Evolutionary conservation across 176 grass and related monocot genomes (phyloP).

Genomic region (Aegilops sharonensis): DNA sequence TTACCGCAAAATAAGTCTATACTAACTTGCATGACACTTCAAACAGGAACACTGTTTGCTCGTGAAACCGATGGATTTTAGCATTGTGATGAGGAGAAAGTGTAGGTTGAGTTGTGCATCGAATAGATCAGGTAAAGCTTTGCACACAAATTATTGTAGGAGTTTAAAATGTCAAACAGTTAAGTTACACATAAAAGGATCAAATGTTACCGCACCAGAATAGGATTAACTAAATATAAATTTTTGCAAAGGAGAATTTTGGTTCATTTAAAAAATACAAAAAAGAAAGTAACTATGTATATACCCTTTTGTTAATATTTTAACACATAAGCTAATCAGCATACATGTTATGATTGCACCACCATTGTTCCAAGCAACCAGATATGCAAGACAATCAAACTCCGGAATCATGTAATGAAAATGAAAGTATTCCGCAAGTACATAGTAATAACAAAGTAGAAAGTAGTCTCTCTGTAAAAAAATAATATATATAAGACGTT

Average conservation of each 20-base stretch:
- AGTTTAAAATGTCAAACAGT: constrained; percentile 10
- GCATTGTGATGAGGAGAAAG: constrained; percentile 83
- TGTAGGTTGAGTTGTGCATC: constrained; percentile 78
- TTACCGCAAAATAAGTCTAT: too few species aligned
- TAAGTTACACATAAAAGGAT: constrained; percentile 3
- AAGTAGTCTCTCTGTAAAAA: too few species aligned
- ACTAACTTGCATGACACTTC: too few species aligned
- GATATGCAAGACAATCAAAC: background rate
- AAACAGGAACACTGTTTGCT: too few species aligned
- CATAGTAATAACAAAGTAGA: background rate
- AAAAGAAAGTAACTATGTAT: background rate
- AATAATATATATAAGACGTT: too few species aligned
- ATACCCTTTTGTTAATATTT: background rate
- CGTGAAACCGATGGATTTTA: too few species aligned
- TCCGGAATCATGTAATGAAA: background rate
- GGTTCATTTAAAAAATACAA: background rate
- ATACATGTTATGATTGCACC: background rate
- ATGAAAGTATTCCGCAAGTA: background rate
- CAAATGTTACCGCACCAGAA: background rate
- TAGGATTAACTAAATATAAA: background rate
- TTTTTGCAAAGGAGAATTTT: background rate
- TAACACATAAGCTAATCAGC: background rate
- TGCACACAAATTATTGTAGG: constrained; percentile 17
- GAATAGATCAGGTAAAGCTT: constrained; percentile 82
- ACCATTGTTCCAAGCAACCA: background rate